A percentile compares a stretch with the other conserved stretches of the same genome.
These are phyloP conservation scores for Aspergillus unguis DNA, from an alignment of 2,329 filamentous ascomycete species.

Conservation along the genomic window DNA sequence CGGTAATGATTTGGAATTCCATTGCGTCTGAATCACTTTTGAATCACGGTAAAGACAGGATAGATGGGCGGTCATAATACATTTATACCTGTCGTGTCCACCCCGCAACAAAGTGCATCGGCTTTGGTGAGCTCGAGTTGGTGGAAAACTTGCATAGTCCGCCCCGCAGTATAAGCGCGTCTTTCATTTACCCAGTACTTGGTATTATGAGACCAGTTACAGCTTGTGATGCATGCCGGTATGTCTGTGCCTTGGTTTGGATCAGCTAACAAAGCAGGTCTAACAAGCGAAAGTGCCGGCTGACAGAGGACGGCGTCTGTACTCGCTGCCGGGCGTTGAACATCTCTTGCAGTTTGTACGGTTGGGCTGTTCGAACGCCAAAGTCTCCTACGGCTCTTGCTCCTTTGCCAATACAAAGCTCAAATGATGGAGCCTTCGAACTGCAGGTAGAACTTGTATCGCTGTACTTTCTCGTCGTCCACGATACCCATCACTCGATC, in stretches of 20 bases:
- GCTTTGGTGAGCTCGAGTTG: neutral
- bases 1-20: conserved; percentile 2
- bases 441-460: neutral
- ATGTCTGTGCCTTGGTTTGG: neutral
- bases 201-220: conserved; percentile 1
- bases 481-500: conserved; percentile 2
- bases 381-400: no score
- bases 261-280: neutral
- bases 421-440: neutral
- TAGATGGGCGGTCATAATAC: no score
- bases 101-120: neutral
- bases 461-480: neutral
- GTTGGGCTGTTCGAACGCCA: neutral
- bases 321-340: neutral
- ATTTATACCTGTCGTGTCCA: no score
- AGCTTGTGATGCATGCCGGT: conserved; percentile 1
- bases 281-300: neutral
- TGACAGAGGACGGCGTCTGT: neutral
- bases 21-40: neutral
- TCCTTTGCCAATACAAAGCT: no score
- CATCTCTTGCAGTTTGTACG: neutral
- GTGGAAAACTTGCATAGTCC: neutral
- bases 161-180: no score
- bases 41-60: no score
- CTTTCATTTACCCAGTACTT: no score